Conservation (phyloP, 2,329 filamentous ascomycete genomes). For the Neofusicoccum umdonicola region DNA sequence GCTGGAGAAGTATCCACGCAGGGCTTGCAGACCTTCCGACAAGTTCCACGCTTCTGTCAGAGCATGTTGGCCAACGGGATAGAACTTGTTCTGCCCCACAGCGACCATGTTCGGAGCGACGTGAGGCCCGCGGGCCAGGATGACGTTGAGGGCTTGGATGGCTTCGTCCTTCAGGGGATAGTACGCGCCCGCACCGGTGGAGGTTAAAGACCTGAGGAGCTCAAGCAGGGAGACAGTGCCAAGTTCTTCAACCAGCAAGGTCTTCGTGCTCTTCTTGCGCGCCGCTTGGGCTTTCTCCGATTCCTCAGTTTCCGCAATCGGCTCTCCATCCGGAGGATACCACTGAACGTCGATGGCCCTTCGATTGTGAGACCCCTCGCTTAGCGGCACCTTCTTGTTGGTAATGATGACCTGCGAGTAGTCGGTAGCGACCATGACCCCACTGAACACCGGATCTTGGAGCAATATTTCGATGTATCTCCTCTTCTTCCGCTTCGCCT, state of each 20-base stretch:
- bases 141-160: conserved; percentile 58
- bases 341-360: conserved; percentile 27
- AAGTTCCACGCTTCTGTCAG: conserved; percentile 43
- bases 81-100: conserved; percentile 52
- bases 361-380: conserved; percentile 15
- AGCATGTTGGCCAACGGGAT: conserved; percentile 45
- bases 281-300: conserved; percentile 20
- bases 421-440: conserved; percentile 37
- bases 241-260: conserved; percentile 24
- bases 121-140: conserved; percentile 52
- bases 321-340: conserved; percentile 28
- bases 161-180: conserved; percentile 50
- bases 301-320: conserved; percentile 24
- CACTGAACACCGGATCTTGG: conserved; percentile 30
- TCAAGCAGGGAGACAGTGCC: conserved; percentile 33
- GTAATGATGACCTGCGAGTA: conserved; percentile 33
- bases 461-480: conserved; percentile 49
- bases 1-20: conserved; percentile 62
- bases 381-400: conserved; percentile 26
- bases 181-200: conserved; percentile 30
- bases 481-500: conserved; percentile 45
- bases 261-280: conserved; percentile 24
- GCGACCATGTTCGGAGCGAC: conserved; percentile 41
- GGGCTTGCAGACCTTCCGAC: conserved; percentile 53
- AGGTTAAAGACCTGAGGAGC: conserved; percentile 46